A percentile compares a stretch with the other conserved stretches of the same genome.
Evolutionary conservation across 768 basidiomycete species (phyloP).

Genomic region (Leccinellum albellum): DNA sequence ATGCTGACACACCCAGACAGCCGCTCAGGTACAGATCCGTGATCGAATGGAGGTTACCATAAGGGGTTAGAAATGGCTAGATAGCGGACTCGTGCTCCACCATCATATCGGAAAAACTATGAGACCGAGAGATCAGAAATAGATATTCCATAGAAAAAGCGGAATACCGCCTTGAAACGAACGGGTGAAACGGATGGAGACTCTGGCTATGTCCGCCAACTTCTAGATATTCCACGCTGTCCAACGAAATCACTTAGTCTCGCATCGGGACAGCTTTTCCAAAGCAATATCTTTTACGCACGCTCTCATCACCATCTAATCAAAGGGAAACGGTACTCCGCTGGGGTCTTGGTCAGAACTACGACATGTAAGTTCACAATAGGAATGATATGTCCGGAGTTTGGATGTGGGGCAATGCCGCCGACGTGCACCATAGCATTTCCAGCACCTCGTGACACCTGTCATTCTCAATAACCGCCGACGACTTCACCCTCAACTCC

Average conservation of each 20-base stretch:
- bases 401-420: neutral
- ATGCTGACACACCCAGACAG: no score
- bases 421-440: neutral
- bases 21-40: no score
- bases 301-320: neutral
- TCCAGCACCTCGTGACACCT: neutral
- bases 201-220: no score
- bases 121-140: neutral
- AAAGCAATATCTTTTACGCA: no score
- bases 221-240: no score
- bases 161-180: neutral
- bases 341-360: neutral
- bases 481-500: slow-evolving; percentile 35
- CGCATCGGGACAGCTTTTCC: no score
- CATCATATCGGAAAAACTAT: neutral
- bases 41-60: no score
- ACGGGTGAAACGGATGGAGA: no score
- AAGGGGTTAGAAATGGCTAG: no score
- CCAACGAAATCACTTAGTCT: no score
- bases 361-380: neutral
- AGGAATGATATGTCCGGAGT: neutral
- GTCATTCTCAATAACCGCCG: slow-evolving; percentile 8
- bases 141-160: neutral
- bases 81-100: neutral
- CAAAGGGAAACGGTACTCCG: neutral